phyloP scores from a whole-genome alignment of 768 basidiomycete species.

The Termitomyces sp. region DNA sequence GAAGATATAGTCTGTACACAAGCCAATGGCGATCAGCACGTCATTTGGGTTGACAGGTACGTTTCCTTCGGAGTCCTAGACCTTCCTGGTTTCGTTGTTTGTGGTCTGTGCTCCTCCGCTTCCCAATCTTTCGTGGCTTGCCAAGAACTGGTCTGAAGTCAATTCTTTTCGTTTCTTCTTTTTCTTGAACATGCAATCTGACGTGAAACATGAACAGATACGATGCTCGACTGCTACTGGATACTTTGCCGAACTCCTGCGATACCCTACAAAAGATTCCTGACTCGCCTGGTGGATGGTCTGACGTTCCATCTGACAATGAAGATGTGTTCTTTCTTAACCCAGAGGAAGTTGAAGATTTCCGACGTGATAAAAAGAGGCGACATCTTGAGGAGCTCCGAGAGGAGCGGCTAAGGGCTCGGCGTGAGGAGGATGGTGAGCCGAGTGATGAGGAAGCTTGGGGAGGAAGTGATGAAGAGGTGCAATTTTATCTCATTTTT shows the following conservation, averaged over 20 bases:
- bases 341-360: slow-evolving; percentile 60
- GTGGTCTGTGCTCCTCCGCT: neutral
- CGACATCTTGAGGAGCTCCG: slow-evolving; percentile 52
- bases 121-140: neutral
- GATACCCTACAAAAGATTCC: slow-evolving; percentile 11
- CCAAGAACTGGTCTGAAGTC: slow-evolving; percentile 14
- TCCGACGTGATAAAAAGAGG: slow-evolving; percentile 62
- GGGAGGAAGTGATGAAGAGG: slow-evolving; percentile 73
- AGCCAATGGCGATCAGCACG: slow-evolving; percentile 15
- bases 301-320: slow-evolving; percentile 77
- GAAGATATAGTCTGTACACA: slow-evolving; percentile 18
- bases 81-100: slow-evolving; percentile 1
- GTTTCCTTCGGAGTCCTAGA: slow-evolving; percentile 25
- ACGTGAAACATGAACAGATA: slow-evolving; percentile 46
- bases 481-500: slow-evolving; percentile 17
- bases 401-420: slow-evolving; percentile 62
- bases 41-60: slow-evolving; percentile 83
- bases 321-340: slow-evolving; percentile 85
- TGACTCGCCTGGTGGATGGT: slow-evolving; percentile 65
- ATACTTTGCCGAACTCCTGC: neutral
- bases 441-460: slow-evolving; percentile 35
- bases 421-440: slow-evolving; percentile 38
- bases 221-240: slow-evolving; percentile 70
- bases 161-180: slow-evolving; percentile 19
- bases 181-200: slow-evolving; percentile 11